Evolutionary conservation across 2,329 filamentous ascomycete genomes (phyloP), one percentile per base, ranked within the genome.

Genomic region (Trichoderma afroharzianum): DNA sequence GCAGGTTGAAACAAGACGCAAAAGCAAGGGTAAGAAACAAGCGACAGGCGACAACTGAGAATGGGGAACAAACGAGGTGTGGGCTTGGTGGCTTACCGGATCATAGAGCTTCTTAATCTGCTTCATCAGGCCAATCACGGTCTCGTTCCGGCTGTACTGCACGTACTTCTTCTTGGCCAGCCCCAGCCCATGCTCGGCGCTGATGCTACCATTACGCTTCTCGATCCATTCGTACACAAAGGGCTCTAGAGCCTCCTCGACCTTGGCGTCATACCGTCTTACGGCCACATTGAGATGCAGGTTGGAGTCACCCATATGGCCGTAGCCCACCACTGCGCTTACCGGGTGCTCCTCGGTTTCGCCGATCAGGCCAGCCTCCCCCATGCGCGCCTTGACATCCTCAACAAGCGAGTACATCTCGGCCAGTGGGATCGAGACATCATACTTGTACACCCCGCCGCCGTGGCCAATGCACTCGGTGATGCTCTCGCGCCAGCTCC

Each of bases 171-270:
- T 97, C 90, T 99, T 99, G 63, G 95, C 94, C 74, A 99, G 84
- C 18, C 96, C 96, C 53, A 99, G 84, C 4, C 96, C 96, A 80
- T 99, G 96, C 83, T 99, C 96, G 63, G 96, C 96, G 79, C 94
- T 97, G 82, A 99, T 98, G 81, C 94, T 98, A 73, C 96, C 96
- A 74, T 92, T 91, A 61, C 93, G 88, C 84, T 93, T 90, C 77
- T 91, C 87, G 75, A 98, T 95, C 96, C 96, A 99, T 83, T 99
- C 94, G 79, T 98, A 99, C 28, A 99, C 93, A 83, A 92, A 99
- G 0, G 97, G 96, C 84, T 99, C 96, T 50, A 99, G 87, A 30
- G 89, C 86, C 81, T 93, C 89, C 83, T 99, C 96, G 30, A 99
- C 93, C 71, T 89, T 86, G 82, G 95, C 93, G 81, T 96, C 93